Evolutionary conservation across 2,329 filamentous ascomycete species (phyloP).

Genomic region (Xylaria sp.): DNA sequence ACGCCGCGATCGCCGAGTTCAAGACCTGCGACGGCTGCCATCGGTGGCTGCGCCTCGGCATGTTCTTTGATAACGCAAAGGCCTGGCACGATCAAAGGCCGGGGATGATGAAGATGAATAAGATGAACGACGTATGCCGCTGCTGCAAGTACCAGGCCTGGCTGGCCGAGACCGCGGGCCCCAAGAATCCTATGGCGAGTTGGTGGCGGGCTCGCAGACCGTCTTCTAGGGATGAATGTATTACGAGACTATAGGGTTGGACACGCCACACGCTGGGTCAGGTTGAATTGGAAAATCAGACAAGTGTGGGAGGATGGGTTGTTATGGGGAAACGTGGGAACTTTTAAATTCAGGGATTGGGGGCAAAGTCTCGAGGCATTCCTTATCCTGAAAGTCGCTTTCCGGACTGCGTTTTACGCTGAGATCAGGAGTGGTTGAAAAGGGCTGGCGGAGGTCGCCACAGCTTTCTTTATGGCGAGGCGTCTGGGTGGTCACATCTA

Average conservation of each 20-base stretch:
- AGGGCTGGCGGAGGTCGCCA: too few relatives aligned
- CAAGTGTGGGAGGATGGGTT: too few relatives aligned
- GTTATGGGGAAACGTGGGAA: too few relatives aligned
- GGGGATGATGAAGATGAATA: too few relatives aligned
- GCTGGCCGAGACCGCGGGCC: neutral
- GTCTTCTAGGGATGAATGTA: neutral
- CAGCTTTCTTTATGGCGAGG: too few relatives aligned
- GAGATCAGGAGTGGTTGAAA: too few relatives aligned
- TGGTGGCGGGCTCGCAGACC: constrained; percentile 26
- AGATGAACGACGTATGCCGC: constrained; percentile 10
- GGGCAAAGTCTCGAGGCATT: too few relatives aligned
- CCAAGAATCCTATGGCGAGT: constrained; percentile 11
- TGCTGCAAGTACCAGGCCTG: constrained; percentile 30
- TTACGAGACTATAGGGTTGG: neutral
- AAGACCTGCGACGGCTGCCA: constrained; percentile 27
- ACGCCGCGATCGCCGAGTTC: constrained; percentile 14
- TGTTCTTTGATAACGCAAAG: constrained; percentile 27
- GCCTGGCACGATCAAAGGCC: constrained; percentile 2
- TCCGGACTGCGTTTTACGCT: too few relatives aligned
- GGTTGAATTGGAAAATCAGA: too few relatives aligned
- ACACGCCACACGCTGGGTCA: neutral
- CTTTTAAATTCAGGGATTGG: too few relatives aligned
- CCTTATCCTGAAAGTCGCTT: too few relatives aligned
- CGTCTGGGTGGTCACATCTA: too few relatives aligned
- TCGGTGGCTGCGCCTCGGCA: constrained; percentile 24